Percentiles rank a stretch among this genome's conserved stretches.
Evolutionary conservation across 1,139 yeast genomes (phyloP).

Genomic region (Taphrina sp.): DNA sequence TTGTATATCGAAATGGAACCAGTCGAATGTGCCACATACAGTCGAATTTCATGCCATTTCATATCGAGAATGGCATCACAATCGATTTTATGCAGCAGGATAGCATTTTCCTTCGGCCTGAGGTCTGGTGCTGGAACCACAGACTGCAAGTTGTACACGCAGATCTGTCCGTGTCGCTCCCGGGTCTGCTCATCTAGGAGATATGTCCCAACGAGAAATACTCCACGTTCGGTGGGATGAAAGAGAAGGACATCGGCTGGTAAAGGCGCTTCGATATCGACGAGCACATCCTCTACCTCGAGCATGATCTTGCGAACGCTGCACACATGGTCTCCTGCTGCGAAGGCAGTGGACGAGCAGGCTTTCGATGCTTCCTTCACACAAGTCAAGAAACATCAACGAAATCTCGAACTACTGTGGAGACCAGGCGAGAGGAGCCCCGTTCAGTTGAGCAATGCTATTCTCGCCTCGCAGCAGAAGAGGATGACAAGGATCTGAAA

Average conservation of each 20-base stretch:
- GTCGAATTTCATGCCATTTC: constrained; percentile 20
- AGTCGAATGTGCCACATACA: constrained; percentile 24
- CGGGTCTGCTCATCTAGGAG: constrained; percentile 24
- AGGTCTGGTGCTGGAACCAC: background rate
- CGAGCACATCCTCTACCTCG: too few species aligned
- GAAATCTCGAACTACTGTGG: too few species aligned
- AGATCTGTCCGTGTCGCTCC: constrained; percentile 16
- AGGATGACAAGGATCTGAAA: too few species aligned
- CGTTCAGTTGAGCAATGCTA: too few species aligned
- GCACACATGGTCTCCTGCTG: too few species aligned
- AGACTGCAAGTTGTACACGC: background rate
- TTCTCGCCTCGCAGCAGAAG: too few species aligned
- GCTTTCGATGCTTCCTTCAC: too few species aligned
- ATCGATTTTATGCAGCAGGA: constrained; percentile 4
- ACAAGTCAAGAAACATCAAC: too few species aligned
- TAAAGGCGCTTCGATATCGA: too few species aligned
- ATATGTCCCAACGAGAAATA: constrained; percentile 32
- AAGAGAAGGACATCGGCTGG: constrained; percentile 32
- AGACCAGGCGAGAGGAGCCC: too few species aligned
- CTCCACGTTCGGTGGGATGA: constrained; percentile 5
- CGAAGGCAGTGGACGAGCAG: too few species aligned
- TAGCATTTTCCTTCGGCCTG: background rate
- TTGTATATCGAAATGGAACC: constrained; percentile 26
- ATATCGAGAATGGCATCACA: constrained; percentile 32
- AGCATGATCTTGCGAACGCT: too few species aligned